Base-by-base conservation (phyloP, 371 early-diverging fungal genomes). In the Apophysomyces sp. region DNA sequence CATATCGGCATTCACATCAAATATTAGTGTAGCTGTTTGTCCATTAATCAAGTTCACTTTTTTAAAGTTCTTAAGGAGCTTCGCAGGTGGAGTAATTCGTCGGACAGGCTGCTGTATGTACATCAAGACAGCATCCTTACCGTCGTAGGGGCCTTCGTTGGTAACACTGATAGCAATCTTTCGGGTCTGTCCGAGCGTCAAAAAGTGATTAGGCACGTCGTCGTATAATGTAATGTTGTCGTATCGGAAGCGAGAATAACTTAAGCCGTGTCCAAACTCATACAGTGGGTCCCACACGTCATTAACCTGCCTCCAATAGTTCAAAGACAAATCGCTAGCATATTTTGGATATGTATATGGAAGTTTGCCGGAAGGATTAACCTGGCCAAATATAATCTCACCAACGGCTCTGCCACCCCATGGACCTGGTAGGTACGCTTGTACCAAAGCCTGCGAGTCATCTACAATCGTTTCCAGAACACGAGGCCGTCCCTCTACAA, bases 401-500 rank as follows among this genome's bases (percentile, higher is more conserved):
- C 77, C 86, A 65, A 86, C 73, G 0, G 88, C 84, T 29, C 65
- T 63, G 41, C 87, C 89, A 30, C 79, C 86, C 71, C 84, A 84
- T 13, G 85, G 80, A 18, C 87, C 89, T 5, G 89, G 88, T 34
- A 85, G 61, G 36, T 83, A 84, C 0, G 83, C 69, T 60, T 74
- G 74, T 2, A 89, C 60, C 5, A 87, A 63, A 1, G 84, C 83
- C 27, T 74, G 65, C 7, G 83, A 84, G 0, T 65, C 29, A 0
- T 72, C 75, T 27, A 62, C 68, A 12, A 80, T 65, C 5, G 77
- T 72, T 26, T 72, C 59, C 1, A 89, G 58, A 11, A 80, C 76
- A 30, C 87, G 77, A 1, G 89, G 89, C 3, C 89, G 81, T 15
- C 86, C 87, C 51, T 83, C 78, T 2, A 86, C 76, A 0, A 89